phyloP scores from a whole-genome alignment of 768 basidiomycete genomes.

The Pleurotus platypus region DNA sequence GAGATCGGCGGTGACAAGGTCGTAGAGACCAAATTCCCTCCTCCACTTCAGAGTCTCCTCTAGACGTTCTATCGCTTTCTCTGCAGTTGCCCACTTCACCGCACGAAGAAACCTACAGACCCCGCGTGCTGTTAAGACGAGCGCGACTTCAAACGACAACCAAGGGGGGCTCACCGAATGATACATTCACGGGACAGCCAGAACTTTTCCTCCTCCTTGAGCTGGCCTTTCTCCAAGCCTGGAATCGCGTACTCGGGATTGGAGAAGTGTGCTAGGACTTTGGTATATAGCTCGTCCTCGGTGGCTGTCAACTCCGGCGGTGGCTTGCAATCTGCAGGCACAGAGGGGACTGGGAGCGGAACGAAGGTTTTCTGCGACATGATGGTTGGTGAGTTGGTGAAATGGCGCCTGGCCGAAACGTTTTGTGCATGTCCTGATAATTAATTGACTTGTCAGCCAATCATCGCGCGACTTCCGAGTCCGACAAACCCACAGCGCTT shows the following conservation, averaged over 20 bases:
- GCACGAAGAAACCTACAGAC: conserved; percentile 66
- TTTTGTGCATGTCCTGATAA: conserved; percentile 5
- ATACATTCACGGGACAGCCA: conserved; percentile 81
- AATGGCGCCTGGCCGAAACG: conserved; percentile 17
- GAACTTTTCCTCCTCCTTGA: conserved; percentile 69
- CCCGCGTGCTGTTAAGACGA: not conserved
- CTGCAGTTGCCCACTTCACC: conserved; percentile 61
- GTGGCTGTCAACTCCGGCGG: conserved; percentile 34
- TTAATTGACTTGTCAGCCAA: not conserved
- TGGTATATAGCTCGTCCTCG: conserved; percentile 47
- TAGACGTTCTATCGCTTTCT: conserved; percentile 57
- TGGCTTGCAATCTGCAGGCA: conserved; percentile 24
- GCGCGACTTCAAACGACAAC: not conserved
- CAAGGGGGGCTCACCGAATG: conserved; percentile 41
- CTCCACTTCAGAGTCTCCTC: conserved; percentile 79
- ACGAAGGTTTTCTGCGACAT: conserved; percentile 28
- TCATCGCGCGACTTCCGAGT: not conserved
- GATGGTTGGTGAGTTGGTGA: conserved; percentile 12
- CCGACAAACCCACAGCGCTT: not conserved
- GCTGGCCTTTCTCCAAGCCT: conserved; percentile 36
- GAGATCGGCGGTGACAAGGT: conserved; percentile 50
- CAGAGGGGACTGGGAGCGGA: conserved; percentile 28
- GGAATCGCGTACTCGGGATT: conserved; percentile 50
- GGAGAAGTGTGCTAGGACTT: conserved; percentile 59
- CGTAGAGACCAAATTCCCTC: conserved; percentile 72